Base-by-base conservation (phyloP, 1,284 basidiomycete species). In the Vanrija sp. region DNA sequence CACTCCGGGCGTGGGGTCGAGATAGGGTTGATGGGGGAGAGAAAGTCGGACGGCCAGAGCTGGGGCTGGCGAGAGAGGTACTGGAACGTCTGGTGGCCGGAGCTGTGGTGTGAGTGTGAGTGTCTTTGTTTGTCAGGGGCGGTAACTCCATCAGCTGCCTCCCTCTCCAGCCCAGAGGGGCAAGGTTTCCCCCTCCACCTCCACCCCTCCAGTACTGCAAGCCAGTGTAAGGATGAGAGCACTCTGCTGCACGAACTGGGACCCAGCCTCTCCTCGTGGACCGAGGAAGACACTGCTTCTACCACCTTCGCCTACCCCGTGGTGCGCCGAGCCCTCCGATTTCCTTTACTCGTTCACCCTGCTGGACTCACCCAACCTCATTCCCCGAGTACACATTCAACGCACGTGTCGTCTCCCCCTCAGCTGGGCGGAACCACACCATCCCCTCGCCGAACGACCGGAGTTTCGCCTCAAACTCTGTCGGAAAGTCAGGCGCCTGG, bases 361-460 rank as follows among this genome's bases (percentile, higher is more conserved):
- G 28, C 34, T 34, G 9, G 14, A 34, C 78, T 40, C 59, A 91
- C 91, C 82, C 83, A 78, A 89, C 78, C 53, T 80, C 71, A 46
- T 88, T 85, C 21, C 90, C 90, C 44, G 71, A 80, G 75, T 94
- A 96, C 1, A 83, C 79, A 67, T 92, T 93, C 52, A 91, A 67
- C 0, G 87, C 90, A 19, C 86, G 57, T 1, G 80, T 85, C 1
- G 91, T 93, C 8, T 86, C 87, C 5, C 75, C 68, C 0, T 65
- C 67, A 53, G 85, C 78, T 52, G 85, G 80, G 52, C 93, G 81
- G 65, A 86, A 92, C 55, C 85, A 77, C 85, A 90, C 91, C 83
- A 91, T 88, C 43, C 85, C 84, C n/a, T 74, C 47, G 0, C 91
- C 89, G 67, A 86, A 91, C 1, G 74, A 68, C 49, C 85, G 76